Evolutionary conservation across 2,329 filamentous ascomycete species (phyloP).

Genomic region (Penicillium crustosum): DNA sequence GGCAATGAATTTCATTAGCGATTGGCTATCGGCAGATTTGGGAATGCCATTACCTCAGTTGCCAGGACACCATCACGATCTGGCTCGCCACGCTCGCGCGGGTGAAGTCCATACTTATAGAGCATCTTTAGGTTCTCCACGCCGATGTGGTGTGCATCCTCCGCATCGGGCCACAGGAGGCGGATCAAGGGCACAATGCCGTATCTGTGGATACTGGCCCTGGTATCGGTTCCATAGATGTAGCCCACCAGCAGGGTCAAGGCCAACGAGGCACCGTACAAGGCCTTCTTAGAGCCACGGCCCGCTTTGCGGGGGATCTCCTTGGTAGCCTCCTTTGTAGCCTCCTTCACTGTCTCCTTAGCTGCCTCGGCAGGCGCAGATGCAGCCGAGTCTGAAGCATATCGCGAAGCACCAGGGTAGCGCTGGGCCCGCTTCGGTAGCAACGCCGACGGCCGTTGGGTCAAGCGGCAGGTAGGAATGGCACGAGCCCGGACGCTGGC

Average conservation of each 20-base stretch:
- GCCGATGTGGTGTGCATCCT: conserved; percentile 86
- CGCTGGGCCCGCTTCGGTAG: conserved; percentile 15
- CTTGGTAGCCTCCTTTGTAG: conserved; percentile 16
- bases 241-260: conserved; percentile 54
- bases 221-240: conserved; percentile 72
- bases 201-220: conserved; percentile 68
- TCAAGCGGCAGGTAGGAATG: conserved; percentile 24
- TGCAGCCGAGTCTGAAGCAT: conserved; percentile 24
- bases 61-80: conserved; percentile 55
- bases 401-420: conserved; percentile 19
- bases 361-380: conserved; percentile 14
- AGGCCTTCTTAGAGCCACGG: conserved; percentile 29
- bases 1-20: neutral
- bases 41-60: conserved; percentile 44
- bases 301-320: conserved; percentile 33
- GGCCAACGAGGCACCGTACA: conserved; percentile 53
- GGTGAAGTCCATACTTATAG: conserved; percentile 73
- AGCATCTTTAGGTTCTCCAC: conserved; percentile 70
- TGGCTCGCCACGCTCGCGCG: conserved; percentile 71
- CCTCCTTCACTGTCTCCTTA: conserved; percentile 14
- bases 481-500: conserved; percentile 28
- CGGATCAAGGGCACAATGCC: conserved; percentile 54
- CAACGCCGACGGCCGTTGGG: conserved; percentile 25
- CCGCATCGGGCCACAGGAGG: conserved; percentile 51
- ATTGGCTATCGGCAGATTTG: neutral